Conservation (phyloP, 192 early-diverging fungal genomes). For the Coemansia erecta region DNA sequence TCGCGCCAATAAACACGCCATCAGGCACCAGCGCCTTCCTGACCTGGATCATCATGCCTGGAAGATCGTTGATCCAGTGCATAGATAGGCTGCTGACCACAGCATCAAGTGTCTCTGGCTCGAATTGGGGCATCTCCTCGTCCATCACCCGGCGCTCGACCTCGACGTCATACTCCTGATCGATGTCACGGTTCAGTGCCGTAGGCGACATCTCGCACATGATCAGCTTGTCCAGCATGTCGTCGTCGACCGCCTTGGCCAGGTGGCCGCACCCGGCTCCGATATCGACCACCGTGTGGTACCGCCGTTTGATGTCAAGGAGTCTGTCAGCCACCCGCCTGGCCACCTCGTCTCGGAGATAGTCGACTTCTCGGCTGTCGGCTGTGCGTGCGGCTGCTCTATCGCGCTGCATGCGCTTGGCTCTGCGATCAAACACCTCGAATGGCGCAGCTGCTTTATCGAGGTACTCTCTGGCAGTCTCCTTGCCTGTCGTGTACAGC, state of each 20-base stretch:
- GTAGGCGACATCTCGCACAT: slow-evolving; percentile 82
- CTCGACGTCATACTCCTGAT: slow-evolving; percentile 59
- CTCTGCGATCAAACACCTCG: slow-evolving; percentile 76
- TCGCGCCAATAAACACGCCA: slow-evolving; percentile 87
- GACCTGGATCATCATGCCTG: slow-evolving; percentile 79
- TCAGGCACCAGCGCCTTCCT: slow-evolving; percentile 83
- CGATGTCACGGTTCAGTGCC: slow-evolving; percentile 49
- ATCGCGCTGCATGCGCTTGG: slow-evolving; percentile 77
- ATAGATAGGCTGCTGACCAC: slow-evolving; percentile 81
- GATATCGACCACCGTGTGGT: slow-evolving; percentile 82
- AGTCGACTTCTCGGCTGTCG: slow-evolving; percentile 75
- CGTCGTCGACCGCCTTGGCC: slow-evolving; percentile 74
- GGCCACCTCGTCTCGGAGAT: slow-evolving; percentile 90
- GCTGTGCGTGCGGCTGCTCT: slow-evolving; percentile 60
- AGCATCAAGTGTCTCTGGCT: slow-evolving; percentile 80
- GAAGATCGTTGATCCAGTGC: slow-evolving; percentile 98
- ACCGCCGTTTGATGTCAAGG: slow-evolving; percentile 88
- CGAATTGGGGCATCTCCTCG: slow-evolving; percentile 81
- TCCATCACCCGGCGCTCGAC: slow-evolving; percentile 78
- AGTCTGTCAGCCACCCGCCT: slow-evolving; percentile 82
- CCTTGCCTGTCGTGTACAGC: slow-evolving; percentile 22
- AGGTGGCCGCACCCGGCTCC: slow-evolving; percentile 88
- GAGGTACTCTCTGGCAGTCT: slow-evolving; percentile 43
- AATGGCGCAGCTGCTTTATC: slow-evolving; percentile 43
- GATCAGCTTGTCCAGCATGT: slow-evolving; percentile 78